Evolutionary conservation across 2,329 filamentous ascomycete genomes (phyloP), one percentile per base, ranked within the genome.

Genomic region (Teratosphaeria nubilosa): DNA sequence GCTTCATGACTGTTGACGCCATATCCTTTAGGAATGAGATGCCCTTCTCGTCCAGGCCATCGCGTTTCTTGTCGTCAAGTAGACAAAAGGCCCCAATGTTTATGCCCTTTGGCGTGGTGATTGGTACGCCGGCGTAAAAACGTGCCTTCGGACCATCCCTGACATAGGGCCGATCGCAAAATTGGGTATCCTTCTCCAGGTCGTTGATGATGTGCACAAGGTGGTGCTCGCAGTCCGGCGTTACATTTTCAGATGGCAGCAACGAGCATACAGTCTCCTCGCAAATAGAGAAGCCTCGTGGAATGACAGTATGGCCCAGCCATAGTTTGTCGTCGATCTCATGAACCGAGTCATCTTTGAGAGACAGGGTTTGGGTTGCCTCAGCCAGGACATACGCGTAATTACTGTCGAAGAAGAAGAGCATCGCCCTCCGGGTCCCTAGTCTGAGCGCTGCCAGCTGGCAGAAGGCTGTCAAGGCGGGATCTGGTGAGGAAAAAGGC

Each of bases 71-170:
- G 51, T 81, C 78, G 62, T 86, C 84, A 2, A 84, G 72, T 1
- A 86, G 78, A 56, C 80, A 80, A 59, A 84, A 83, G 11, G 77
- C 78, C 10, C 85, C 85, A 57, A 88, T 82, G 53, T 78, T 78
- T 64, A 81, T 79, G 25, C 81, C 78, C 41, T 77, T 79, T 0
- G 78, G 78, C 1, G 81, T 84, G 27, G 79, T 77, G 56, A 88
- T 81, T 0, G 85, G 85, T 0, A 86, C 83, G 20, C 80, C 80
- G 5, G 80, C 81, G 59, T 83, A 82, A 65, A 84, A 84, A 7
- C 66, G 64, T 7, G 64, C 67, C 20, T 61, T 64, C 0, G 69
- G 69, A n/a, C 63, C 64, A 48, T 59, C 63, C 5, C 41, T 62
- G 2, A 71, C 68, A 57, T 66, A 71, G 11, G 68, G 64, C 24